A percentile compares a stretch with the other conserved stretches of the same genome.
Evolutionary conservation across 1,139 yeast genomes (phyloP).

Genomic region (Hyphopichia khmerensis): DNA sequence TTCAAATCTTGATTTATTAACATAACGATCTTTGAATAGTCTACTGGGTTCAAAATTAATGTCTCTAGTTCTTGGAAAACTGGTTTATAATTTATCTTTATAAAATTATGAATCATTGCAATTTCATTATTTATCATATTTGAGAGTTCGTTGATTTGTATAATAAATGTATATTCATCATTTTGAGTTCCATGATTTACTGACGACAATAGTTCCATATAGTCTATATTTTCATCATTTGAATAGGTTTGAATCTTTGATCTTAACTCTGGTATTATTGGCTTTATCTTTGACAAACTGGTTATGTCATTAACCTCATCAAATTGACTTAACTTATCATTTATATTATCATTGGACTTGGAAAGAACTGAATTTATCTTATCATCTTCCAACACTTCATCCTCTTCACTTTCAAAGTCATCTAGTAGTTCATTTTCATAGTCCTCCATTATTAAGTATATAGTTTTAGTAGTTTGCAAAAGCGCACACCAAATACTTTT

Average conservation of each 20-base stretch:
- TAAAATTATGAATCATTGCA: conserved; percentile 44
- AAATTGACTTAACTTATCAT: conserved; percentile 12
- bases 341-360: conserved; percentile 9
- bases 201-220: conserved; percentile 31
- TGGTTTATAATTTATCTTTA: conserved; percentile 53
- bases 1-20: conserved; percentile 52
- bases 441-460: conserved; percentile 13
- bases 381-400: conserved; percentile 1
- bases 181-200: conserved; percentile 29
- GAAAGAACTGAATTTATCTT: neutral
- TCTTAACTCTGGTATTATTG: conserved; percentile 26
- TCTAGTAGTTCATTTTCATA: conserved; percentile 35
- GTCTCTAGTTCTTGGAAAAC: conserved; percentile 74
- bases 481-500: neutral
- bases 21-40: conserved; percentile 56
- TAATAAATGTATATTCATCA: conserved; percentile 50
- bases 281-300: conserved; percentile 20
- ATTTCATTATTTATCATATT: conserved; percentile 60
- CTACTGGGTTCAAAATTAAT: conserved; percentile 61
- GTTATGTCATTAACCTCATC: conserved; percentile 18
- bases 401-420: conserved; percentile 28
- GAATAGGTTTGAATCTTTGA: conserved; percentile 22
- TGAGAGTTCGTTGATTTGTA: conserved; percentile 55
- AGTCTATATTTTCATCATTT: conserved; percentile 28
- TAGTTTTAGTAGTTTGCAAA: neutral